Base-by-base conservation (phyloP, 2,329 filamentous ascomycete genomes). In the Cadophora gregata region DNA sequence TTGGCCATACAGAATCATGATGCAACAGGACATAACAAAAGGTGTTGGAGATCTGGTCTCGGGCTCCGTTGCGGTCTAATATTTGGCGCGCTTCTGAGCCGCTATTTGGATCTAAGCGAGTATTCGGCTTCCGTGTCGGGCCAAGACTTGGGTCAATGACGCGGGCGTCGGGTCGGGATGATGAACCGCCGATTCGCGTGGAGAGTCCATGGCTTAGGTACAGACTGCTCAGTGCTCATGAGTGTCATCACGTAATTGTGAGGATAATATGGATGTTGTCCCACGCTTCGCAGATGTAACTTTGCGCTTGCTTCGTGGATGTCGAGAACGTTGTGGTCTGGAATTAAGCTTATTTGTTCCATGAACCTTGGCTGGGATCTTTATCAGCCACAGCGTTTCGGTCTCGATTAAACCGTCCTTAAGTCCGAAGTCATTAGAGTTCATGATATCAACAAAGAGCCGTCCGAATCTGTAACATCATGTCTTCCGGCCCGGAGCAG, bases 81-180 rank as follows among this genome's bases (percentile, higher is more conserved):
- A 48, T 7, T 8, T 47, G 1, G 2, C 21, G 19, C 24, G 21
- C 4, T 24, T 7, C 38, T n/a, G 36, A 45, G 36, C 14, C 56
- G 10, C 38, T 59, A 42, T 45, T 42, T 31, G 3, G 6, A 42
- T n/a, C 55, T 38, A 47, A 47, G 56, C 24, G 56, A 45, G 24
- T n/a, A 14, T 19, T 60, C 63, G 55, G 61, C 9, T 29, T 56
- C 61, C 61, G 61, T 47, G 38, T 31, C 61, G 61, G 63, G 63
- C 63, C 55, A 65, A 60, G 55, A 64, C 24, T 3, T 29, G 25
- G 38, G n/a, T 53, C n/a, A 48, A 27, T 42, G 36, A 36, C 1
- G 33, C 60, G 60, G 48, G 42, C 25, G 31, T 24, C 10, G n/a
- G 45, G 48, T n/a, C n/a, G n/a, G n/a, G n/a, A n/a, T n/a, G n/a